Conservation (phyloP, 2,329 filamentous ascomycete species). For the Purpureocillium takamizusanense region DNA sequence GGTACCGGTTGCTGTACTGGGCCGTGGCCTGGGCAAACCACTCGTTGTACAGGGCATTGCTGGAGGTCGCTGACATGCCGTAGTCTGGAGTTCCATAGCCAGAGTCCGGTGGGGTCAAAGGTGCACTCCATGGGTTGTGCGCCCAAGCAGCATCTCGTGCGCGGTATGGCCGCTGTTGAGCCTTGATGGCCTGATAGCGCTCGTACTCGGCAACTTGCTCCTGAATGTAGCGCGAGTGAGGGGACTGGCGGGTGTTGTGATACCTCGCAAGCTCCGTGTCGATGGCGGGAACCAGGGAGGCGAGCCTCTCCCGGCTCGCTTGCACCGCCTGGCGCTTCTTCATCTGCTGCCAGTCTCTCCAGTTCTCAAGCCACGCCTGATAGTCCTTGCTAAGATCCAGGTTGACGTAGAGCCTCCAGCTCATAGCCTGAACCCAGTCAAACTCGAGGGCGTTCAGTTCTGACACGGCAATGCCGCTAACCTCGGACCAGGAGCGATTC, state of each 20-base stretch:
- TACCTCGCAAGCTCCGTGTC: slow-evolving; percentile 32
- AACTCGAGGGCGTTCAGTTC: slow-evolving; percentile 82
- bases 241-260: slow-evolving; percentile 27
- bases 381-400: slow-evolving; percentile 67
- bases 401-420: slow-evolving; percentile 81
- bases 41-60: slow-evolving; percentile 47
- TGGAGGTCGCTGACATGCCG: slow-evolving; percentile 42
- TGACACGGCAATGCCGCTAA: slow-evolving; percentile 76
- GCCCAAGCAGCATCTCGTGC: slow-evolving; percentile 35
- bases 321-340: slow-evolving; percentile 45
- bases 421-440: slow-evolving; percentile 77
- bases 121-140: slow-evolving; percentile 36
- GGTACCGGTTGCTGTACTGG: slow-evolving; percentile 35
- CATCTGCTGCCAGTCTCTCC: slow-evolving; percentile 46
- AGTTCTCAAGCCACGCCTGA: slow-evolving; percentile 52
- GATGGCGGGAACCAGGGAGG: slow-evolving; percentile 37
- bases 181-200: slow-evolving; percentile 36
- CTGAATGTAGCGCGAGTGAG: slow-evolving; percentile 38
- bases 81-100: slow-evolving; percentile 55
- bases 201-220: slow-evolving; percentile 48
- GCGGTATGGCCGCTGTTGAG: slow-evolving; percentile 29
- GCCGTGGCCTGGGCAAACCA: slow-evolving; percentile 41
- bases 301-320: slow-evolving; percentile 39
- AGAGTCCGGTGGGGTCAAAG: slow-evolving; percentile 51
- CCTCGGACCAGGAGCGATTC: slow-evolving; percentile 93